phyloP scores from a whole-genome alignment of 192 early-diverging fungal genomes.

The Spizellomyces punctatus region DNA sequence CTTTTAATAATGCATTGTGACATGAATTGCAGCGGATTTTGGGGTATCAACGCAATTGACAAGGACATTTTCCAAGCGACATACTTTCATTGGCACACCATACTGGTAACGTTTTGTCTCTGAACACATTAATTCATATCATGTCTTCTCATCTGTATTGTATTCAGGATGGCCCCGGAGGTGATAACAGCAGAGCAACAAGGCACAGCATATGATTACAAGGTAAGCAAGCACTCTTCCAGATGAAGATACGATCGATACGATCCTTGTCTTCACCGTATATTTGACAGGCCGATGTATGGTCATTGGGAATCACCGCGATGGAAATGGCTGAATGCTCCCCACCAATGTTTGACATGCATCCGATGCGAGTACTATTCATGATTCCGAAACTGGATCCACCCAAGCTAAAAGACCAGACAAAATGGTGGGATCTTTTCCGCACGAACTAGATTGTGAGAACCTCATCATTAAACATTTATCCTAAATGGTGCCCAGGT shows the following conservation, averaged over 20 bases:
- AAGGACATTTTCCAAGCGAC: conserved; percentile 75
- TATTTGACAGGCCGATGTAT: conserved; percentile 82
- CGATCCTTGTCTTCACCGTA: conserved; percentile 11
- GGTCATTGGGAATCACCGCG: conserved; percentile 92
- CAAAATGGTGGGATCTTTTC: conserved; percentile 26
- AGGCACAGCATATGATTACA: conserved; percentile 50
- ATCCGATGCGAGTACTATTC: conserved; percentile 94
- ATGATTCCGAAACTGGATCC: conserved; percentile 69
- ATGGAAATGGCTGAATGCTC: conserved; percentile 66
- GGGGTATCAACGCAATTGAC: conserved; percentile 91
- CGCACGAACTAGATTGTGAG: background rate
- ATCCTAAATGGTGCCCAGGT: conserved; percentile 33
- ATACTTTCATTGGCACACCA: conserved; percentile 98
- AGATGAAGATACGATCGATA: background rate
- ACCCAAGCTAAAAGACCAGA: conserved; percentile 46
- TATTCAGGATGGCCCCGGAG: conserved; percentile 55
- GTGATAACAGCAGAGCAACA: conserved; percentile 54
- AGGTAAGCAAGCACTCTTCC: conserved; percentile 48
- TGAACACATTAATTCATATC: background rate
- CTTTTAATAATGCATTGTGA: background rate
- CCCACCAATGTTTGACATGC: conserved; percentile 91
- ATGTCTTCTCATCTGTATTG: background rate
- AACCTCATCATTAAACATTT: background rate
- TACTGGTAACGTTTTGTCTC: conserved; percentile 37
- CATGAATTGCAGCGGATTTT: conserved; percentile 77